Conservation (phyloP, 768 basidiomycete species). For the Pholiota molesta region DNA sequence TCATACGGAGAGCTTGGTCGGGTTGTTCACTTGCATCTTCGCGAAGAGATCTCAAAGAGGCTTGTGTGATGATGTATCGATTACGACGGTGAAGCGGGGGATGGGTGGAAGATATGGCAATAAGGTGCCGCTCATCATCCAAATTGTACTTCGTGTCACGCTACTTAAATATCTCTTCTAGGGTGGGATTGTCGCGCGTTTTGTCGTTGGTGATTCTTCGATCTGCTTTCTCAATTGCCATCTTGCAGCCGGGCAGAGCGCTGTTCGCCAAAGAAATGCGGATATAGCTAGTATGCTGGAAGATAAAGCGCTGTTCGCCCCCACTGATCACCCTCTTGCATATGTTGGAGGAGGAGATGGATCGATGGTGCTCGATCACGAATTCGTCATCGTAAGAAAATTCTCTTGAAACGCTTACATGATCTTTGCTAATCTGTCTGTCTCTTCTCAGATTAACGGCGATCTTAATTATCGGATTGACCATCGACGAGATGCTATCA, state of each 20-base stretch:
- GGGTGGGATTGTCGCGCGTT: conserved; percentile 90
- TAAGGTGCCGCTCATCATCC: conserved; percentile 60
- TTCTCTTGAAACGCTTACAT: neutral
- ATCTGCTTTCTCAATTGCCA: conserved; percentile 97
- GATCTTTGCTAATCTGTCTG: conserved; percentile 1
- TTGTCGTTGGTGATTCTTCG: conserved; percentile 90
- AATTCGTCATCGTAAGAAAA: conserved; percentile 81
- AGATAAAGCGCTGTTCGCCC: conserved; percentile 68
- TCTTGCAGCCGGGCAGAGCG: conserved; percentile 92
- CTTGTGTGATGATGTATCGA: conserved; percentile 64
- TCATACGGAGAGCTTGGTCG: conserved; percentile 89
- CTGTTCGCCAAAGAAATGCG: conserved; percentile 79
- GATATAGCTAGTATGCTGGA: conserved; percentile 90
- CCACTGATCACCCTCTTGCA: conserved; percentile 57
- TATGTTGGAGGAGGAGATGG: conserved; percentile 94
- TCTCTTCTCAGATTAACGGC: conserved; percentile 67
- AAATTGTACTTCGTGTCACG: neutral
- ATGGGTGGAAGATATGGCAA: conserved; percentile 95
- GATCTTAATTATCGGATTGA: conserved; percentile 99
- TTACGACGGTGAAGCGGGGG: conserved; percentile 88
- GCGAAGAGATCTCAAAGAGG: conserved; percentile 67
- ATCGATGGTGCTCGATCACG: conserved; percentile 91
- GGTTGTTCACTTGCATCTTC: conserved; percentile 80
- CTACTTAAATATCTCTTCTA: conserved; percentile 29
- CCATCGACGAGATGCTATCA: conserved; percentile 82